Evolutionary conservation across 352 stramenopile species (phyloP).

Genomic region (Globisporangium polare): DNA sequence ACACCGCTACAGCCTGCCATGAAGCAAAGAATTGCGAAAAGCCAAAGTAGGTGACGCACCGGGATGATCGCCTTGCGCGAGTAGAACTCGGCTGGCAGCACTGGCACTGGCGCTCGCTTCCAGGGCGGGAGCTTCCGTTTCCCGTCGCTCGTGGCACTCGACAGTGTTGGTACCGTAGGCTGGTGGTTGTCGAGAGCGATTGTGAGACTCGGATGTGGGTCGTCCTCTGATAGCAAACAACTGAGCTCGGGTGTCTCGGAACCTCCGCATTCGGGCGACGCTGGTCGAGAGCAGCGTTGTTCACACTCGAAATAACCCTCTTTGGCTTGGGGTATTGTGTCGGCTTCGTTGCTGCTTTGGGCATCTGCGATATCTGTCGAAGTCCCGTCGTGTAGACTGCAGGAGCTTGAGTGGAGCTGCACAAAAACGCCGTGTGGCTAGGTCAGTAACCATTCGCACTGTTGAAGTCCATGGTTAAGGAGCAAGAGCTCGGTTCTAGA

Average conservation of each 20-base stretch:
- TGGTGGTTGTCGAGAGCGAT: conserved; percentile 6
- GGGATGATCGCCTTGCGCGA: conserved; percentile 44
- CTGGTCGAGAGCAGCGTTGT: background rate
- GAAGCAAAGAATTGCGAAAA: background rate
- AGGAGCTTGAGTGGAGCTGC: background rate
- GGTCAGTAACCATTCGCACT: too few species aligned
- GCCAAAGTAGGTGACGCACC: conserved; percentile 18
- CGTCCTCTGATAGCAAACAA: background rate
- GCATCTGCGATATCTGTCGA: too few species aligned
- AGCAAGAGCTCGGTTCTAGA: too few species aligned
- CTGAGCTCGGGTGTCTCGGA: background rate
- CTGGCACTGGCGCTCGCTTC: conserved; percentile 56
- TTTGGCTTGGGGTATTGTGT: background rate
- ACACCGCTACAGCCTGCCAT: background rate
- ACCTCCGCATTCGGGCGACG: background rate
- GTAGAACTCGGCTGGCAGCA: conserved; percentile 47
- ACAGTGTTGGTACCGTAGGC: background rate
- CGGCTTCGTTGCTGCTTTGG: background rate
- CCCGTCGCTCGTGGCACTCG: conserved; percentile 5
- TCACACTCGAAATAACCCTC: background rate
- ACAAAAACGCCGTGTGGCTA: background rate
- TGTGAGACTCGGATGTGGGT: background rate
- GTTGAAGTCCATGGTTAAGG: too few species aligned
- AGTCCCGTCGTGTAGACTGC: too few species aligned
- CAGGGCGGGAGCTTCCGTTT: conserved; percentile 37